phyloP scores from a whole-genome alignment of 2,329 filamentous ascomycete genomes.

The Verticillium alfalfae region DNA sequence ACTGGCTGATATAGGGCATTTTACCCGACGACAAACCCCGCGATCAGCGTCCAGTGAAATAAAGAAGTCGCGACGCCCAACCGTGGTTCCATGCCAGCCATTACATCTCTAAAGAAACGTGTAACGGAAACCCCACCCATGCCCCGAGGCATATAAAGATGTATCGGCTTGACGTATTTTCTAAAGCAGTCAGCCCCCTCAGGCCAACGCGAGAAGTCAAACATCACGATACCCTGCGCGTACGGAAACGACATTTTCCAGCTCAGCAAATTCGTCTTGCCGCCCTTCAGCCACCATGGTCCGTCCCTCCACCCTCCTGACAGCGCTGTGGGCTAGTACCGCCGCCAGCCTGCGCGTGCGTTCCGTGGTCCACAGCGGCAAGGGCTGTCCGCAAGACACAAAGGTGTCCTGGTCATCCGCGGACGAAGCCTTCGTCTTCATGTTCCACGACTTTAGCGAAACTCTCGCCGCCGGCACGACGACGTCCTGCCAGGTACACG shows the following conservation, averaged over 20 bases:
- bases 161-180: too few relatives aligned
- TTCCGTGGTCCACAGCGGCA: conserved; percentile 6
- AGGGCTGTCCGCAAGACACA: conserved; percentile 4
- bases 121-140: not conserved
- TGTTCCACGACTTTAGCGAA: conserved; percentile 31
- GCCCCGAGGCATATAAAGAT: not conserved
- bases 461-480: conserved; percentile 26
- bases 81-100: not conserved
- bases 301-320: not conserved
- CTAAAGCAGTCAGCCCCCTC: too few relatives aligned
- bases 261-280: not conserved
- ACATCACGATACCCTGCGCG: not conserved
- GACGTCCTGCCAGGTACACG: conserved; percentile 8
- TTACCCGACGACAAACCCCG: conserved; percentile 2
- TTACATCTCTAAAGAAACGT: not conserved
- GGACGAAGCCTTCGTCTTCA: conserved; percentile 24
- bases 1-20: conserved; percentile 1
- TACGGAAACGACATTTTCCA: not conserved
- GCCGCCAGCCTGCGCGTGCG: conserved; percentile 1
- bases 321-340: not conserved
- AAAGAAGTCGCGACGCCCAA: not conserved
- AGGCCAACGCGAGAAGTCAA: too few relatives aligned
- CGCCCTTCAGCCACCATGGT: not conserved
- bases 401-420: conserved; percentile 10
- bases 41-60: not conserved